Conservation (phyloP, 108 stramenopile species). For the Schizochytrium sp. region DNA sequence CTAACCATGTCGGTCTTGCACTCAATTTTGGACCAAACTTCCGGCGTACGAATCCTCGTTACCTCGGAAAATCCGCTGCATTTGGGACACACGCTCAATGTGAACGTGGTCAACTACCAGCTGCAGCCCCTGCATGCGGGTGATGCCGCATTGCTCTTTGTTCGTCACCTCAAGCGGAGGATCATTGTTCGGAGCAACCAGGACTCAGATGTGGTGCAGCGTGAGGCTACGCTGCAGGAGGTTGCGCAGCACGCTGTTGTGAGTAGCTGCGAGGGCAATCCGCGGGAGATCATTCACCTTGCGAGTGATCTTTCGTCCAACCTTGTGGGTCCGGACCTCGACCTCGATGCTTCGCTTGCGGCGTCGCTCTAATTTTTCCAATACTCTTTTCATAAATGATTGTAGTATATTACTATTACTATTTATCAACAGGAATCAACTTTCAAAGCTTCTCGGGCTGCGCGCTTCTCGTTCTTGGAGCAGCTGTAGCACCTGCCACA, state of each 20-base stretch:
- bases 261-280: not conserved
- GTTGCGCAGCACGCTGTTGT: not conserved
- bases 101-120: not conserved
- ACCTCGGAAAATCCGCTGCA: not conserved
- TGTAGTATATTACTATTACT: too few species aligned
- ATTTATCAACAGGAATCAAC: too few species aligned
- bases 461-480: too few species aligned
- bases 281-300: not conserved
- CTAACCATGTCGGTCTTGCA: not conserved
- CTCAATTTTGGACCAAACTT: not conserved
- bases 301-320: not conserved
- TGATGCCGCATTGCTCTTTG: not conserved
- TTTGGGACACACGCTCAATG: not conserved
- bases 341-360: not conserved
- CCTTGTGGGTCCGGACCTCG: not conserved
- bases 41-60: not conserved
- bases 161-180: not conserved
- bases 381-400: not conserved
- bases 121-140: not conserved
- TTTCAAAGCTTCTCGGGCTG: too few species aligned
- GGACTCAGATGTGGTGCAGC: not conserved
- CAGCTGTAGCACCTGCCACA: too few species aligned
- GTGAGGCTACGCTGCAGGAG: not conserved
- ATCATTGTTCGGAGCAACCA: not conserved
- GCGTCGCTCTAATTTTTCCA: not conserved